Percentiles rank a stretch among this genome's conserved stretches.
phyloP scores from a whole-genome alignment of 768 basidiomycete genomes.

The Artomyces pyxidatus region DNA sequence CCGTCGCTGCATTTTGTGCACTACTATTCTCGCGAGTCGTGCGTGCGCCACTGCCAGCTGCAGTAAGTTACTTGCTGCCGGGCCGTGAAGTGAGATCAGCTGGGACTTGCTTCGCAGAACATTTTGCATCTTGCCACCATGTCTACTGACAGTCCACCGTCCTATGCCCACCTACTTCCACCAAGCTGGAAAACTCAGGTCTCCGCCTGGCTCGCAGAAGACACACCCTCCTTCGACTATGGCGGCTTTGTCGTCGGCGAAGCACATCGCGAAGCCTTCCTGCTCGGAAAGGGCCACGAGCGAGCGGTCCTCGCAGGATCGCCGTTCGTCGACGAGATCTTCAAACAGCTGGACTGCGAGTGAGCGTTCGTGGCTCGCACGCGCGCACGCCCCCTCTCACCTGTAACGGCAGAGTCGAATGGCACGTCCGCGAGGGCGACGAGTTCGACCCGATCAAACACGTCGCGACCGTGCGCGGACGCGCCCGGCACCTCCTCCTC shows the following conservation, averaged over 20 bases:
- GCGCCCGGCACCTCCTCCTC: conserved; percentile 78
- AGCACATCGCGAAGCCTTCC: conserved; percentile 72
- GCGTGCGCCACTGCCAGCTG: no score
- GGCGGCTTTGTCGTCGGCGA: conserved; percentile 97
- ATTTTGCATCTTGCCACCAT: neutral
- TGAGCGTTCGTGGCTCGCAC: no score
- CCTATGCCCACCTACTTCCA: conserved; percentile 69
- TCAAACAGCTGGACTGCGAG: conserved; percentile 83
- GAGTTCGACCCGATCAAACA: conserved; percentile 73
- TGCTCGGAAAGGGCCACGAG: conserved; percentile 83
- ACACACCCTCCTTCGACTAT: conserved; percentile 94
- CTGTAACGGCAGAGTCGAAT: conserved; percentile 70
- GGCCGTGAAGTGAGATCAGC: no score
- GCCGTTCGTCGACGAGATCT: conserved; percentile 93
- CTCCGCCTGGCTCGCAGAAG: conserved; percentile 79
- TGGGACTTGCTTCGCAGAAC: no score
- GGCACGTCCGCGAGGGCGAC: conserved; percentile 86
- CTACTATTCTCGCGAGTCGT: no score
- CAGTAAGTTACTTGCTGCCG: no score
- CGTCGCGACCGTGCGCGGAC: conserved; percentile 87
- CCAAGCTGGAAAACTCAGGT: conserved; percentile 88
- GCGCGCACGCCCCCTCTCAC: no score
- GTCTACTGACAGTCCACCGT: neutral
- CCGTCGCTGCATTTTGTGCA: no score
- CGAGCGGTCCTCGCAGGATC: conserved; percentile 82